A percentile compares a stretch with the other conserved stretches of the same genome.
Evolutionary conservation across 208 protist genomes (phyloP).

Genomic region (Leishmania turanica): DNA sequence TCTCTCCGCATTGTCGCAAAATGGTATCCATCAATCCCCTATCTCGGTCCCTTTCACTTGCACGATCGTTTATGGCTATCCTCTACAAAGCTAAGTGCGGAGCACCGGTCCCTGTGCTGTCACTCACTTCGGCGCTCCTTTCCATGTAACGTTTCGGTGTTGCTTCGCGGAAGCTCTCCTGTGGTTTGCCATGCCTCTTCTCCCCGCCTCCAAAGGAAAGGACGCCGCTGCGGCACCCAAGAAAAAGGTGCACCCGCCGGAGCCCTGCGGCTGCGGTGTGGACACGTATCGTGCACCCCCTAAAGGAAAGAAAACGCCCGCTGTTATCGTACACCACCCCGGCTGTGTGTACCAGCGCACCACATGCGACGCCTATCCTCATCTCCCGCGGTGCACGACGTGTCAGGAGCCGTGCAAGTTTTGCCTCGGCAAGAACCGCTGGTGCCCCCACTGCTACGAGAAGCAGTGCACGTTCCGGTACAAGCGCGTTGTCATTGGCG

Average conservation of each 20-base stretch:
- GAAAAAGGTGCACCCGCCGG: constrained; percentile 71
- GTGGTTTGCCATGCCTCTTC: constrained; percentile 15
- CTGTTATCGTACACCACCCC: constrained; percentile 60
- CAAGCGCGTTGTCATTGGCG: constrained; percentile 79
- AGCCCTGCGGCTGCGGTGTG: constrained; percentile 82
- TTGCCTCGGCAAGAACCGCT: constrained; percentile 74
- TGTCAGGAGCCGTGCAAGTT: constrained; percentile 79
- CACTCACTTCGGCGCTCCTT: background rate
- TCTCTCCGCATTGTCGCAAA: background rate
- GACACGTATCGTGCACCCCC: constrained; percentile 84
- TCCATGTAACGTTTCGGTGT: background rate
- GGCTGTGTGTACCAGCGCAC: constrained; percentile 84
- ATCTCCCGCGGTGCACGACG: constrained; percentile 70
- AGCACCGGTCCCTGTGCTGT: background rate
- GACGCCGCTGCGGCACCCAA: constrained; percentile 49
- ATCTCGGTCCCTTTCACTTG: background rate
- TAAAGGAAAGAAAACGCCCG: constrained; percentile 72
- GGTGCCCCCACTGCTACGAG: constrained; percentile 91
- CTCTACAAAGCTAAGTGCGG: background rate
- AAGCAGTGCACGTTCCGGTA: constrained; percentile 73
- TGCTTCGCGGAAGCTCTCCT: background rate
- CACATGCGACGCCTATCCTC: constrained; percentile 80
- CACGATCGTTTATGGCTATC: background rate
- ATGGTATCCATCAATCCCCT: background rate
- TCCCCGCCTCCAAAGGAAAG: constrained; percentile 21